Base-by-base conservation (phyloP, 305 asterid genomes). In the Fraxinus latifolia region DNA sequence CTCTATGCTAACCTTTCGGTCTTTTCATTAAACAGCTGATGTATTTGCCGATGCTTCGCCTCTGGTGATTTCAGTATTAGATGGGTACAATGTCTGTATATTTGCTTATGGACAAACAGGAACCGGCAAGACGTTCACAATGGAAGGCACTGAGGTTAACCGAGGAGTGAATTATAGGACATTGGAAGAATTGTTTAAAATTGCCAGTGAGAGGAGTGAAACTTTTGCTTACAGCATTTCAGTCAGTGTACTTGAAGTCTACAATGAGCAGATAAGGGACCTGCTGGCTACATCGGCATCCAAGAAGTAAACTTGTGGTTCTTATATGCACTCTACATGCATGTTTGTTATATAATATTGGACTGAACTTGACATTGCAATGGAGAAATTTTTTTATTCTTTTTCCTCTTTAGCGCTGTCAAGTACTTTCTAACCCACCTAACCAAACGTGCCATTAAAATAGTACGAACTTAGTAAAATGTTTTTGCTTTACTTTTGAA, bases 61-160 rank as follows among this genome's bases (percentile, higher is more conserved):
- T 0, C 86, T 96, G 98, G 98, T 89, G 77, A 83, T 89, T 76
- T 94, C 99, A n/a, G 98, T 96, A 15, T 86, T 96, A 82, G 99
- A 96, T 47, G 99, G 99, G 71, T 96, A 96, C 90, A 94, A 96
- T 75, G 98, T 96, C 7, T 96, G 99, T 77, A 94, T 96, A 81
- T 96, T 96, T 88, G 99, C 99, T 39, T 96, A 94, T 78, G 99
- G 99, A 32, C 99, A 96, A 86, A 94, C 99, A 1, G 99, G 99
- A 83, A 96, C 99, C 5, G 99, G 99, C 65, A 96, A 96, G 84
- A 94, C 99, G 62, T 96, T 94, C 89, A 96, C 99, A 68, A 96
- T 96, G 99, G 99, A 96, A 88, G 99, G 99, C 25, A 91, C 94
- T n/a, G 90, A 90, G 83, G 88, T 78, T 39, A 90, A 92, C 76